Conservation (phyloP, 1,284 basidiomycete species). For the Rhodotorula sp. region DNA sequence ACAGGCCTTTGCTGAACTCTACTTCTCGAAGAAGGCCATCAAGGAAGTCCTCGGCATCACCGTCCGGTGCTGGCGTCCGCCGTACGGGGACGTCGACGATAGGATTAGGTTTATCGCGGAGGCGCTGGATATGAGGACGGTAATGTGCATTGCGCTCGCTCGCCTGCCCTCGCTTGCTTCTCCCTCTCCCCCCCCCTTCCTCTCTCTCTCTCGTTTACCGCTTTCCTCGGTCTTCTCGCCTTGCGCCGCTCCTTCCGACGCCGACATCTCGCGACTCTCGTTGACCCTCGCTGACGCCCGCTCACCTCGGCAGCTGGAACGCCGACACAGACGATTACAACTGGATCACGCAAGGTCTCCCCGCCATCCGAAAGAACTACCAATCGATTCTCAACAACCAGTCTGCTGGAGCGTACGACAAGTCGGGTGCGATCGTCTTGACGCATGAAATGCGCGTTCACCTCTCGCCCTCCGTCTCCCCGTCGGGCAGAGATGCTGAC, state of each 20-base stretch:
- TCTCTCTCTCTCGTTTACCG: too few species aligned
- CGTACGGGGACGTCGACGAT: slow-evolving; percentile 53
- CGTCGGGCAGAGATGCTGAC: not conserved
- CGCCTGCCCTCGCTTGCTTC: not conserved
- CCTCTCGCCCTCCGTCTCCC: not conserved
- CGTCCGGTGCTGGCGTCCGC: slow-evolving; percentile 14
- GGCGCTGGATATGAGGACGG: slow-evolving; percentile 53
- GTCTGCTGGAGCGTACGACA: slow-evolving; percentile 40
- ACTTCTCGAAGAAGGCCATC: slow-evolving; percentile 55
- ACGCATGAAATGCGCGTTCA: slow-evolving; percentile 50
- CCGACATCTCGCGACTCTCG: too few species aligned
- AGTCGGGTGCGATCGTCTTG: slow-evolving; percentile 51
- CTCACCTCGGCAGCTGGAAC: slow-evolving; percentile 47
- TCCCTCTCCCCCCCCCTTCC: too few species aligned
- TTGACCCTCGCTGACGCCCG: not conserved
- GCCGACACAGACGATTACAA: slow-evolving; percentile 48
- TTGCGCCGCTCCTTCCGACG: too few species aligned
- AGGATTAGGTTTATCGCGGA: slow-evolving; percentile 56
- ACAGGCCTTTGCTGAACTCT: slow-evolving; percentile 58
- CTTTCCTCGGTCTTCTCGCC: too few species aligned
- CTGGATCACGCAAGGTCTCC: slow-evolving; percentile 23
- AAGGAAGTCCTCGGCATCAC: slow-evolving; percentile 55
- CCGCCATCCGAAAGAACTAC: slow-evolving; percentile 52
- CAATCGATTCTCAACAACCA: slow-evolving; percentile 47
- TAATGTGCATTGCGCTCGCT: slow-evolving; percentile 45